Evolutionary conservation across 257 asterid species (phyloP), one percentile per base, ranked within the genome.

Genomic region (Jacaranda mimosifolia): DNA sequence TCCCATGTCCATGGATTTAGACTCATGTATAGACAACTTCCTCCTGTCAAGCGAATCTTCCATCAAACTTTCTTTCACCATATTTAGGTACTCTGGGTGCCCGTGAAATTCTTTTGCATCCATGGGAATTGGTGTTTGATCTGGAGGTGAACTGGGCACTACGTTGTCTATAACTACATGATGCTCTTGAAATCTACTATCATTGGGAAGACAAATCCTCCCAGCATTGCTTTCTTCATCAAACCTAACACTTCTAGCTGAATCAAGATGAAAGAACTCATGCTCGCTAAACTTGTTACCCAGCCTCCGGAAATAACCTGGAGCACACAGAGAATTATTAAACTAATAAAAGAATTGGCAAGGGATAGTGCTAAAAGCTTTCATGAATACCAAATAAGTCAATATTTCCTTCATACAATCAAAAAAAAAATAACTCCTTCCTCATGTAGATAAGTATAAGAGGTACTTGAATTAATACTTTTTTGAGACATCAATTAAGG

Each of bases 241-340:
- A 57, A 81, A 9, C 64, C 36, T 8, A 68, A 63, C 72, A 69
- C 76, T 83, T 77, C 79, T 78, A 57, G 81, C 72, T 78, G 89
- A 80, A 81, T 82, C 69, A 60, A 10, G 39, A 67, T 15, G 71
- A 72, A 10, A 26, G 49, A 66, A 35, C 46, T 38, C 53, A 26
- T 69, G 69, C 72, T 57, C 63, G 14, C n/a, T 65, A 59, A 58
- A 77, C 62, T 59, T 75, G 57, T 74, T 78, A 72, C 74, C 78
- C 74, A 76, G 72, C 81, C 82, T 78, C 86, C 82, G 69, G 48
- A 88, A 67, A 74, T 46, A 81, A 74, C 89, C 93, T 90, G 77
- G 26, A 14, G 55, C 67, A 74, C 48, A 62, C 53, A 64, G 69
- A 57, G 39, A 77, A 48, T 62, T 19, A 42, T 58, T 43, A 69